Base-by-base conservation (phyloP, 805 yeast genomes). In the Dipodascus geniculatus region DNA sequence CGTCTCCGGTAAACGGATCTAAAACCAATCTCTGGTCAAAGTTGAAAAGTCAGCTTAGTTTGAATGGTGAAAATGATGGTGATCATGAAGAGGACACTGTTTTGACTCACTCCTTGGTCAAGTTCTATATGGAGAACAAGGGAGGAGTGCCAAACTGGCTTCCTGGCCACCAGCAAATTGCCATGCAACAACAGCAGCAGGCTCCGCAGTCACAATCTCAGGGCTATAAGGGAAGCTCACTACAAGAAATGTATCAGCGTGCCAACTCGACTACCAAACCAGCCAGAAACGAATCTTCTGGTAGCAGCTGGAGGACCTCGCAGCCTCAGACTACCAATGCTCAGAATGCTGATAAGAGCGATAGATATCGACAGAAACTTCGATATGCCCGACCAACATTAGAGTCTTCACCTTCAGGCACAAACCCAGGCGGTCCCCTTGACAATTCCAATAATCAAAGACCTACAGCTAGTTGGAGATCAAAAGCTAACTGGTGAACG, bases 51-150 rank as follows among this genome's bases (percentile, higher is more conserved):
- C 57, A 60, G n/a, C 58, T 64, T 23, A 57, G 62, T 1, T 42
- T 64, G 23, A 54, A 58, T 6, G 55, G 60, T 17, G 79, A 76
- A 49, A 63, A 66, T 48, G 80, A 76, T 55, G 77, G 77, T 23
- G 71, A 68, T 28, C 58, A 68, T 0, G 69, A 70, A 23, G 68
- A 68, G 11, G 68, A 74, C 31, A 76, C 80, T 0, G 66, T 74
- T 4, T 67, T 76, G 3, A 75, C 74, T 55, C 69, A 75, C 54
- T 74, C 78, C 1, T 56, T 76, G 48, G 71, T 73, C 9, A 66
- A 68, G 51, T 72, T 63, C 60, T 76, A 75, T 56, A 56, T 65
- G 50, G 60, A 57, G n/a, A 57, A 55, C 44, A 54, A 55, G 11
- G 60, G 57, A 23, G 60, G 55, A 14, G 51, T 61, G 17, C 72